Percentiles rank a stretch among this genome's conserved stretches.
Conservation (phyloP, 2,329 filamentous ascomycete genomes). For the Sclerotinia minor region DNA sequence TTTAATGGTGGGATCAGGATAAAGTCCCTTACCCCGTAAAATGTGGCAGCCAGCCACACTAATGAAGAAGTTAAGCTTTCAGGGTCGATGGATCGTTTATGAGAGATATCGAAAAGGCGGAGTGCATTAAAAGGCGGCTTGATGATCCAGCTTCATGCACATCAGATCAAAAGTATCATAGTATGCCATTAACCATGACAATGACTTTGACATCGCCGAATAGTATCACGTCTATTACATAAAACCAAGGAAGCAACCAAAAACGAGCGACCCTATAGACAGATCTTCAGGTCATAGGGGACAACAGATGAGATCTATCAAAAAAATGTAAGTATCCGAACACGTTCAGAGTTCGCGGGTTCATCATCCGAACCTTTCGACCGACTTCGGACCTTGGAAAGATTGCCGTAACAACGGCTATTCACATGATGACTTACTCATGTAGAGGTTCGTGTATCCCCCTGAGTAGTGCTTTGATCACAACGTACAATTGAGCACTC, state of each 20-base stretch:
- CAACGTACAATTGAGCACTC: background rate
- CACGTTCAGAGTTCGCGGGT: background rate
- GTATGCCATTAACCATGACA: constrained; percentile 2
- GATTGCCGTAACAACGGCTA: background rate
- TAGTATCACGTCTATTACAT: constrained; percentile 19
- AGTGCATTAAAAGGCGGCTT: constrained; percentile 16
- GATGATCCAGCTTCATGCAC: constrained; percentile 19
- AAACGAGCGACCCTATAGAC: background rate
- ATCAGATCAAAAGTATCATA: constrained; percentile 17
- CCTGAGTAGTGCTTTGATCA: background rate
- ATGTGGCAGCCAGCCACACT: constrained; percentile 15
- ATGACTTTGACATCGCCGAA: constrained; percentile 4
- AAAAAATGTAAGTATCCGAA: constrained; percentile 14
- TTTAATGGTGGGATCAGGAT: background rate
- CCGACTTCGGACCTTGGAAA: constrained; percentile 18
- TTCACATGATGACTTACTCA: constrained; percentile 22
- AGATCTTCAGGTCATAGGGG: constrained; percentile 15
- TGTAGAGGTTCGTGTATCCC: background rate
- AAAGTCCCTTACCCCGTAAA: background rate
- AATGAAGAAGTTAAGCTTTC: constrained; percentile 4
- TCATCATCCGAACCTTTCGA: constrained; percentile 4
- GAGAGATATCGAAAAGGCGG: constrained; percentile 5
- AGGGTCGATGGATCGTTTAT: constrained; percentile 5
- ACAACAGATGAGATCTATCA: constrained; percentile 11
- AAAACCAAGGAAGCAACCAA: constrained; percentile 2